A percentile compares a stretch with the other conserved stretches of the same genome.
phyloP scores from a whole-genome alignment of 352 stramenopile genomes.

The Thalassiosira sp. region DNA sequence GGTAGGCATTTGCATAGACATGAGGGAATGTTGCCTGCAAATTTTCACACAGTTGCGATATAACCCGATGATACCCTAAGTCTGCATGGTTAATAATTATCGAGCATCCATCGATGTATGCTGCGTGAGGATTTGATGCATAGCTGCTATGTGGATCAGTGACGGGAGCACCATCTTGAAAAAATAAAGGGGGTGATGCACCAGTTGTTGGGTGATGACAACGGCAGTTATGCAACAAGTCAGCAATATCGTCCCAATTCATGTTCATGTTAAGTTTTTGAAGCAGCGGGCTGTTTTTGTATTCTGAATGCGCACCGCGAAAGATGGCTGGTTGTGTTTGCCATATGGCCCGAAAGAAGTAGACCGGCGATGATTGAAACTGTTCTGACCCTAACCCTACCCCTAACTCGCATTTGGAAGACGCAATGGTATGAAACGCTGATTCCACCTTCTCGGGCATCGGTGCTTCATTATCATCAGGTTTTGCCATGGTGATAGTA shows the following conservation, averaged over 20 bases:
- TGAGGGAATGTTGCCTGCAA: constrained; percentile 78
- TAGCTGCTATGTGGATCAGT: constrained; percentile 53
- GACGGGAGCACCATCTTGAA: constrained; percentile 48
- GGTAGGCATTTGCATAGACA: constrained; percentile 80
- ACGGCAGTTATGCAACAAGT: constrained; percentile 35
- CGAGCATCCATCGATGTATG: constrained; percentile 75
- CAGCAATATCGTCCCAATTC: constrained; percentile 31
- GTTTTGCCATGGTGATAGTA: too few species aligned
- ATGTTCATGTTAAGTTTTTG: constrained; percentile 41
- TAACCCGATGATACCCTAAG: constrained; percentile 32
- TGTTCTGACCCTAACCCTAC: constrained; percentile 12
- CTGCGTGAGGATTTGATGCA: constrained; percentile 58
- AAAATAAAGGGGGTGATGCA: constrained; percentile 45
- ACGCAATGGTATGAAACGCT: constrained; percentile 33
- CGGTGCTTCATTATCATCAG: background rate
- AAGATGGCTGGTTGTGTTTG: constrained; percentile 52
- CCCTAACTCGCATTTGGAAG: constrained; percentile 32
- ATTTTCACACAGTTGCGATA: constrained; percentile 65
- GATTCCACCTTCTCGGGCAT: background rate
- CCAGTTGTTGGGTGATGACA: constrained; percentile 7
- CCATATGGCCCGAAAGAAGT: constrained; percentile 58
- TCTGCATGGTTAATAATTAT: constrained; percentile 81
- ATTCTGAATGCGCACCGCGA: constrained; percentile 17
- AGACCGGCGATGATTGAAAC: background rate
- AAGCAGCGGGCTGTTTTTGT: background rate